phyloP scores from a whole-genome alignment of 306 rosid species.

The Senna tora region DNA sequence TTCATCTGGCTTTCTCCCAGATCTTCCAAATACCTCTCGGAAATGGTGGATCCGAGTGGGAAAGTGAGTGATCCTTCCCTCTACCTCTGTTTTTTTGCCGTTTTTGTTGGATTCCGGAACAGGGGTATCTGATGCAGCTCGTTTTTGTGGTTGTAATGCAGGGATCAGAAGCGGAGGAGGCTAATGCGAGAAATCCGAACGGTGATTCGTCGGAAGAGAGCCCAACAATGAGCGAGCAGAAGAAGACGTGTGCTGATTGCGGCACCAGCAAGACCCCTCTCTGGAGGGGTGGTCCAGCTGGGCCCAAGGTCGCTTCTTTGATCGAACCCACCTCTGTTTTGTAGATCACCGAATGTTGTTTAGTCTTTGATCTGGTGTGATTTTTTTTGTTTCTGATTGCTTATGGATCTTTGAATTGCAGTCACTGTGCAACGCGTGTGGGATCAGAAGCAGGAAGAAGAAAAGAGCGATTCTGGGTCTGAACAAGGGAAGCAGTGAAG shows the following conservation, averaged over 20 bases:
- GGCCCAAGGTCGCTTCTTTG: conserved; percentile 69
- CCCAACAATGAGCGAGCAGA: conserved; percentile 49
- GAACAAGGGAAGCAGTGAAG: conserved; percentile 57
- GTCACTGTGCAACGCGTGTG: conserved; percentile 96
- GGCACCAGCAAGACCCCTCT: conserved; percentile 93
- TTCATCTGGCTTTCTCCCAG: conserved; percentile 42
- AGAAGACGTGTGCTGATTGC: conserved; percentile 92
- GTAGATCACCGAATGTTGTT: background rate
- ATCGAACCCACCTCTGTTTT: background rate
- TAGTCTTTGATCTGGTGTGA: conserved; percentile 30
- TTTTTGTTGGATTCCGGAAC: background rate
- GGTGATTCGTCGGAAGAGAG: conserved; percentile 57
- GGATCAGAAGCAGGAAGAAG: conserved; percentile 98
- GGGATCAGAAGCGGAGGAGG: conserved; percentile 81
- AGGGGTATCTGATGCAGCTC: conserved; percentile 40
- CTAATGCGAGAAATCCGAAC: conserved; percentile 44
- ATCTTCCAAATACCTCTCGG: conserved; percentile 37
- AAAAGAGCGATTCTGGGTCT: conserved; percentile 81
- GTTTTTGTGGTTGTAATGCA: conserved; percentile 41
- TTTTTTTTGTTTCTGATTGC: background rate
- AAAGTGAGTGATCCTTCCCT: conserved; percentile 58
- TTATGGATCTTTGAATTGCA: conserved; percentile 32
- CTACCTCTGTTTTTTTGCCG: background rate
- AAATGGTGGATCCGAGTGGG: conserved; percentile 69
- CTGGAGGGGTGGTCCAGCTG: conserved; percentile 98